These are phyloP conservation scores for Sporothrix dimorphospora DNA, from an alignment of 2,329 filamentous ascomycete species.

Conservation along the genomic window DNA sequence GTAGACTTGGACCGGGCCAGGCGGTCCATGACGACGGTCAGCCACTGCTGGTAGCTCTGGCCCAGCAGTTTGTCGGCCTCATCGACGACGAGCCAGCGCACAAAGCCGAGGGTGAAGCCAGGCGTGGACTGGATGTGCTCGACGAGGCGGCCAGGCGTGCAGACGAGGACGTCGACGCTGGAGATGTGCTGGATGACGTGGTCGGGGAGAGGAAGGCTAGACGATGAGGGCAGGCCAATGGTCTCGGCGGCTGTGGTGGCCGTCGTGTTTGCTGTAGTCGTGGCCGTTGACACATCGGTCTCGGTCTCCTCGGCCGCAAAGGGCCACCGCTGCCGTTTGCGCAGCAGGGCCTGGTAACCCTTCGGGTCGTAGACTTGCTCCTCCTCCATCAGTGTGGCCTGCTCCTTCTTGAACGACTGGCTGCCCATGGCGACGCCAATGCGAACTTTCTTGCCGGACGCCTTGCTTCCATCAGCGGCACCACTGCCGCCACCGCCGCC, in stretches of 20 bases:
- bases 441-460: constrained; percentile 53
- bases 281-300: background rate
- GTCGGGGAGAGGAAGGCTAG: constrained; percentile 41
- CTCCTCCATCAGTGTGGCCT: constrained; percentile 52
- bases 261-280: background rate
- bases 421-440: constrained; percentile 84
- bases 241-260: constrained; percentile 28
- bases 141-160: constrained; percentile 87
- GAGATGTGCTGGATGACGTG: constrained; percentile 69
- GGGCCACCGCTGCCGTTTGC: constrained; percentile 44
- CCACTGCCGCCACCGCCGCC: constrained; percentile 60
- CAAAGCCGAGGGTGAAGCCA: constrained; percentile 75
- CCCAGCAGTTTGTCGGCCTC: constrained; percentile 91
- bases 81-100: constrained; percentile 89
- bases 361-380: constrained; percentile 66
- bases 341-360: constrained; percentile 49
- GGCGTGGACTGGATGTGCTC: constrained; percentile 85
- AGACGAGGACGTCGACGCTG: constrained; percentile 84
- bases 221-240: constrained; percentile 43
- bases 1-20: constrained; percentile 41
- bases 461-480: constrained; percentile 56
- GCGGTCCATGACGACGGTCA: constrained; percentile 69
- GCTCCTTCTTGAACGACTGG: constrained; percentile 70
- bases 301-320: constrained; percentile 51
- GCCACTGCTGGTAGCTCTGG: constrained; percentile 92